Conservation (phyloP, 2,329 filamentous ascomycete species). For the Emmonsia crescens region DNA sequence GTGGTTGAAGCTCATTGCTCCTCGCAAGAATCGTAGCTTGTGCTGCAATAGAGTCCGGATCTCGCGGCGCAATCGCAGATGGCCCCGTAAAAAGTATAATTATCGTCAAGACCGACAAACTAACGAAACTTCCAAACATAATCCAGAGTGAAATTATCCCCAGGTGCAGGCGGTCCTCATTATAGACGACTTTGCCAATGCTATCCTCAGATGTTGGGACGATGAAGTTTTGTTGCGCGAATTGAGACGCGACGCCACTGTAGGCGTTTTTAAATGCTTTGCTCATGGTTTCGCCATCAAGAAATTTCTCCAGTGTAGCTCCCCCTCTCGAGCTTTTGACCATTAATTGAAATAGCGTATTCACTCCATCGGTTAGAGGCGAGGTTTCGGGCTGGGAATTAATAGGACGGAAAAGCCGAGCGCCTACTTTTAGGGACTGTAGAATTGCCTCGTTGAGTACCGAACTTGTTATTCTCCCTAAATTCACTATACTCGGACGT, state of each 20-base stretch:
- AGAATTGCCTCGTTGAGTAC: background rate
- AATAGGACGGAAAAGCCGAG: background rate
- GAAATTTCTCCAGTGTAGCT: background rate
- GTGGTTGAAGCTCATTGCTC: background rate
- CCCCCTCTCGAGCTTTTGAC: background rate
- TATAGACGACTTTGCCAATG: background rate
- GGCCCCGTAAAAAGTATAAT: background rate
- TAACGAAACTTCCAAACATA: background rate
- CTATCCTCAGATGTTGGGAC: background rate
- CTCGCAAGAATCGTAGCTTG: background rate
- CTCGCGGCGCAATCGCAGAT: background rate
- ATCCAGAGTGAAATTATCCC: background rate
- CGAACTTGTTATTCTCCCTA: background rate
- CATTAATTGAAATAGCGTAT: background rate
- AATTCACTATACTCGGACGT: background rate
- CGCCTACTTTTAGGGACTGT: background rate
- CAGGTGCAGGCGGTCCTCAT: background rate
- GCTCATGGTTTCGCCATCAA: background rate
- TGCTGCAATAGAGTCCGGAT: background rate
- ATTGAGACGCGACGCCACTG: background rate
- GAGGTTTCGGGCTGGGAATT: background rate
- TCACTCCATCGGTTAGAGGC: background rate
- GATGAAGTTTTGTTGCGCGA: background rate
- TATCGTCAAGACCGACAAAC: background rate
- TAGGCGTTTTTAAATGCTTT: background rate